Percentiles rank a stretch among this genome's conserved stretches.
Evolutionary conservation across 2,329 filamentous ascomycete species (phyloP).

Genomic region (Penicillium sp.): DNA sequence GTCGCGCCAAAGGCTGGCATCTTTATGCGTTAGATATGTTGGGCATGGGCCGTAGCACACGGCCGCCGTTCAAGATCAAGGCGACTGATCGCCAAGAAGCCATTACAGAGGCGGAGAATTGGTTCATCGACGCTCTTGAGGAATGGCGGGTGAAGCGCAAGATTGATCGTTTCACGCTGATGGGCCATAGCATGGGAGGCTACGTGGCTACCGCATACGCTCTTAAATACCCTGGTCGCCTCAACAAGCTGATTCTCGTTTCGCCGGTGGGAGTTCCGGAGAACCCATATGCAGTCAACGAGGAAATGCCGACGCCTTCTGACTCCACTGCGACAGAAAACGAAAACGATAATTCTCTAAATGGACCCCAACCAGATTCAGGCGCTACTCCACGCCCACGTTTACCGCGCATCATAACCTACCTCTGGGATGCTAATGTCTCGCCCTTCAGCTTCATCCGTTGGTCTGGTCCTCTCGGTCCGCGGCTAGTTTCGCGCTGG

Average conservation of each 20-base stretch:
- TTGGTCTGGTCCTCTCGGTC: constrained; percentile 82
- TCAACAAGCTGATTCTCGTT: constrained; percentile 94
- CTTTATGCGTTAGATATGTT: constrained; percentile 92
- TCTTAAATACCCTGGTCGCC: constrained; percentile 86
- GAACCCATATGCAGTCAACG: constrained; percentile 81
- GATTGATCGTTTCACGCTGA: constrained; percentile 86
- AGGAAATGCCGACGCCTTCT: constrained; percentile 62
- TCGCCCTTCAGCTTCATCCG: constrained; percentile 91
- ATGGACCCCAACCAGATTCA: constrained; percentile 42
- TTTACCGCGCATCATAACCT: constrained; percentile 80
- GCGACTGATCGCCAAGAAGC: constrained; percentile 76
- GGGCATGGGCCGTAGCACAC: constrained; percentile 85
- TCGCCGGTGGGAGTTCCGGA: constrained; percentile 93
- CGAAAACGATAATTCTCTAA: constrained; percentile 45
- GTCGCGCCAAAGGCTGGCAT: constrained; percentile 74
- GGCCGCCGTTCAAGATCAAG: constrained; percentile 78
- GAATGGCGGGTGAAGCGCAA: constrained; percentile 89
- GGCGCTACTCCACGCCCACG: constrained; percentile 54
- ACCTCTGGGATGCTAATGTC: constrained; percentile 95
- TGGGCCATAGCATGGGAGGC: constrained; percentile 90
- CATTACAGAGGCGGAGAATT: constrained; percentile 84
- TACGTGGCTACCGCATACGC: constrained; percentile 95
- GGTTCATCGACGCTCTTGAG: constrained; percentile 94
- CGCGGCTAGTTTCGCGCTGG: constrained; percentile 91
- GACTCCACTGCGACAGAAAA: constrained; percentile 47